Percentiles rank a stretch among this genome's conserved stretches.
Evolutionary conservation across 208 protist genomes (phyloP).

Genomic region (Leishmania major): DNA sequence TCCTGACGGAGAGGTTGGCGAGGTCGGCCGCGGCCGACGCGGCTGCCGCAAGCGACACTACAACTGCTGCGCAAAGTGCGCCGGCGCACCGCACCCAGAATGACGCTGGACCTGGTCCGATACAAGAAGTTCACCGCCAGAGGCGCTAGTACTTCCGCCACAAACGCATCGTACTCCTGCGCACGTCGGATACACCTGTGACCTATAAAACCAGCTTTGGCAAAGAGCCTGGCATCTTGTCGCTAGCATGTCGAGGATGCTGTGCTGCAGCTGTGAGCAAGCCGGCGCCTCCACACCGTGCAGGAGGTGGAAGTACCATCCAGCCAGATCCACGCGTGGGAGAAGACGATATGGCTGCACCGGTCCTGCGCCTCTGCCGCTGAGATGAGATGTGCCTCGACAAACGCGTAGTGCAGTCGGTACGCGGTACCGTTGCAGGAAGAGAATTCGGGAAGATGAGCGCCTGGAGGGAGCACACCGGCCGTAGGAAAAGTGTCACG

Average conservation of each 20-base stretch:
- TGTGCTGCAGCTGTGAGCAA: slow-evolving; percentile 5
- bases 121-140: slow-evolving; percentile 19
- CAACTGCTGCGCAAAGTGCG: slow-evolving; percentile 37
- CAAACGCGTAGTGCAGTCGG: slow-evolving; percentile 32
- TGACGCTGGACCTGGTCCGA: slow-evolving; percentile 28
- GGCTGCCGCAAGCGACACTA: background rate
- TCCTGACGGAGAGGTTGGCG: slow-evolving; percentile 28
- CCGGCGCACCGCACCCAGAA: slow-evolving; percentile 35
- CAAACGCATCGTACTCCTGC: slow-evolving; percentile 35
- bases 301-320: slow-evolving; percentile 41
- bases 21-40: background rate
- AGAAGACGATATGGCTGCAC: slow-evolving; percentile 10
- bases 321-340: slow-evolving; percentile 29
- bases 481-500: background rate
- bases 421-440: background rate
- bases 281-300: slow-evolving; percentile 10
- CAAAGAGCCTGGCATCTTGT: slow-evolving; percentile 12
- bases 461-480: background rate
- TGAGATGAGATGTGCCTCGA: slow-evolving; percentile 18
- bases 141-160: slow-evolving; percentile 33
- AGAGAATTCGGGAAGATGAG: background rate
- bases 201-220: slow-evolving; percentile 24
- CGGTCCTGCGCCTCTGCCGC: slow-evolving; percentile 20
- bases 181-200: slow-evolving; percentile 20
- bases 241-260: slow-evolving; percentile 16